Conservation (phyloP, 805 yeast genomes). For the Candida alai region DNA sequence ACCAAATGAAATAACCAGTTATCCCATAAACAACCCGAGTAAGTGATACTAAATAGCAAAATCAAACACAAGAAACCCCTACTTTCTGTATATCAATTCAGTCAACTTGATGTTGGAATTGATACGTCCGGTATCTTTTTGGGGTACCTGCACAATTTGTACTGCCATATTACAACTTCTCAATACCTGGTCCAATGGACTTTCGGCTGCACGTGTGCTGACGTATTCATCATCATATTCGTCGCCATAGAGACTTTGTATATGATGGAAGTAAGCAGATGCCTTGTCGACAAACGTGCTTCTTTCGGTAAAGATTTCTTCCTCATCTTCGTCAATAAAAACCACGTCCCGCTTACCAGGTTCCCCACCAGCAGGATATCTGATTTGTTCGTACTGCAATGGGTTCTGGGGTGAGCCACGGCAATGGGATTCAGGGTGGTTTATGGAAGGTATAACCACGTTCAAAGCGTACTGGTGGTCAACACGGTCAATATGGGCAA, state of each 20-base stretch:
- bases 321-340: too few relatives aligned
- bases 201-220: constrained; percentile 1
- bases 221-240: too few relatives aligned
- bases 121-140: too few relatives aligned
- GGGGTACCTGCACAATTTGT: too few relatives aligned
- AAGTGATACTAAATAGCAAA: too few relatives aligned
- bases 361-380: background rate
- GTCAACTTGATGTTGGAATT: too few relatives aligned
- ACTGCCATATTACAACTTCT: constrained; percentile 4
- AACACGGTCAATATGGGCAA: constrained; percentile 9
- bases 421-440: constrained; percentile 21
- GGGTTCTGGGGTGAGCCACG: constrained; percentile 11
- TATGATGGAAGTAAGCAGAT: constrained; percentile 1
- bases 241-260: background rate
- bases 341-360: too few relatives aligned
- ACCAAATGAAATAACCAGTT: too few relatives aligned
- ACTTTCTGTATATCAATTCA: too few relatives aligned
- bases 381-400: constrained; percentile 1
- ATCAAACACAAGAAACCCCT: too few relatives aligned
- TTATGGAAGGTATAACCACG: constrained; percentile 28
- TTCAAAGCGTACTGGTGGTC: constrained; percentile 10
- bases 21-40: too few relatives aligned
- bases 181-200: constrained; percentile 4
- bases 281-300: constrained; percentile 1
- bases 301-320: too few relatives aligned